Conservation (phyloP, 306 rosid genomes). For the Sesbania bispinosa region DNA sequence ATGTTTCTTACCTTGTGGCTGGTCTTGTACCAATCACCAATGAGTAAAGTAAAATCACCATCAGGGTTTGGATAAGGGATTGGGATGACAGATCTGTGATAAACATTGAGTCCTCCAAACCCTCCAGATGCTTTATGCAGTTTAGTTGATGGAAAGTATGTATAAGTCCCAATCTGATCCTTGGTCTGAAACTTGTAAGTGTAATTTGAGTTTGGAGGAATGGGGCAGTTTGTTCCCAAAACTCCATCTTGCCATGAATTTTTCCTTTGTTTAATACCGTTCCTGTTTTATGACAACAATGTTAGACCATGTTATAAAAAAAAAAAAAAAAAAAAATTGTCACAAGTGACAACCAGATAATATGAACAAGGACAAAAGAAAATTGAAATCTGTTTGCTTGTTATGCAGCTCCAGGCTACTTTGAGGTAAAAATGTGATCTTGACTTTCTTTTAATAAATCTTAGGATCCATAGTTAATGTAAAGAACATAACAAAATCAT, state of each 20-base stretch:
- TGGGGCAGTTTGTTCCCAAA: constrained; percentile 88
- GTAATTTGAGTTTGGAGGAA: constrained; percentile 86
- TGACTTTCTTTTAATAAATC: too few species aligned
- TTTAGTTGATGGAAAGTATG: constrained; percentile 85
- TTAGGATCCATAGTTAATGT: too few species aligned
- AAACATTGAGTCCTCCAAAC: constrained; percentile 78
- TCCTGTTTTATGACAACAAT: constrained; percentile 47
- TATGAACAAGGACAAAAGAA: neutral
- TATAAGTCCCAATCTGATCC: constrained; percentile 86
- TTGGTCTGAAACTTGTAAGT: constrained; percentile 84
- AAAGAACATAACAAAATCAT: too few species aligned
- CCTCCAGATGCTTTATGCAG: constrained; percentile 91
- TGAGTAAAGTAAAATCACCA: constrained; percentile 82
- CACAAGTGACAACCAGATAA: neutral
- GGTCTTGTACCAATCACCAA: constrained; percentile 89
- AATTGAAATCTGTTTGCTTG: neutral
- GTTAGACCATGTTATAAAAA: neutral
- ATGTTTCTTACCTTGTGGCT: constrained; percentile 65
- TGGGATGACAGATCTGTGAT: constrained; percentile 74
- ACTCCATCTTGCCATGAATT: constrained; percentile 99
- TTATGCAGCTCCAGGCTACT: too few species aligned
- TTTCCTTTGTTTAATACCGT: constrained; percentile 92
- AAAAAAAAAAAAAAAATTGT: too few species aligned
- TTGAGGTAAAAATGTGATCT: too few species aligned
- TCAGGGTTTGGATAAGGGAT: constrained; percentile 75